These are phyloP conservation scores for Cercophora sp. DNA, from an alignment of 495 filamentous ascomycete species.

Conservation along the genomic window DNA sequence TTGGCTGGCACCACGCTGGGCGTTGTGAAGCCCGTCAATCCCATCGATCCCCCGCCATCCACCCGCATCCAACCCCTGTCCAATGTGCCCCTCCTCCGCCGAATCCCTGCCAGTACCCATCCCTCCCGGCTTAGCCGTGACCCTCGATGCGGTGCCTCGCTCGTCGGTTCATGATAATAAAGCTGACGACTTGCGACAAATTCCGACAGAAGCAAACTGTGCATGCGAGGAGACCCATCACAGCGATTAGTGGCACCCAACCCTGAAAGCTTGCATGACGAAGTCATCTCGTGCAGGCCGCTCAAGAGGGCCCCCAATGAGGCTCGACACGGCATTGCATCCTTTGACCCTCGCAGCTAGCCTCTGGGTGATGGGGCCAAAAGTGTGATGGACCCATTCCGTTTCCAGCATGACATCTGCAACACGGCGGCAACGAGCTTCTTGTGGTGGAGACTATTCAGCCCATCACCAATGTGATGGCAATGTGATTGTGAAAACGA, in stretches of 20 bases:
- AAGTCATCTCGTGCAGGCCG: constrained; percentile 9
- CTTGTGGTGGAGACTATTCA: no score
- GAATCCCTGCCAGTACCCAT: neutral
- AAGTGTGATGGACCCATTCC: neutral
- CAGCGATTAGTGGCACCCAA: constrained; percentile 6
- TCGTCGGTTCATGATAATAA: neutral
- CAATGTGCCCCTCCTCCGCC: constrained; percentile 13
- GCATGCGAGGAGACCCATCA: constrained; percentile 3
- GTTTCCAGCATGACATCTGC: constrained; percentile 3
- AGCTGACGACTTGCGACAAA: neutral
- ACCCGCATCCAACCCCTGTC: constrained; percentile 19
- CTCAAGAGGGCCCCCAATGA: constrained; percentile 12
- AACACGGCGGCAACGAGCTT: constrained; percentile 5
- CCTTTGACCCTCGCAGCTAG: neutral
- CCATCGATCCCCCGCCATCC: constrained; percentile 20
- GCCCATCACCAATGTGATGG: neutral
- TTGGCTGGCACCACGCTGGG: constrained; percentile 22
- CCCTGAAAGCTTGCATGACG: constrained; percentile 6
- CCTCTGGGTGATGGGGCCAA: neutral
- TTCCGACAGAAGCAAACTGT: neutral
- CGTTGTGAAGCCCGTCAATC: constrained; percentile 1
- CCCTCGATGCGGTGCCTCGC: neutral
- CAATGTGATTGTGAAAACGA: neutral
- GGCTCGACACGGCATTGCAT: constrained; percentile 4
- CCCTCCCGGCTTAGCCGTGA: neutral